These are phyloP conservation scores for Pelargonium citronellum DNA, from an alignment of 441 rosid genomes.

Conservation along the genomic window DNA sequence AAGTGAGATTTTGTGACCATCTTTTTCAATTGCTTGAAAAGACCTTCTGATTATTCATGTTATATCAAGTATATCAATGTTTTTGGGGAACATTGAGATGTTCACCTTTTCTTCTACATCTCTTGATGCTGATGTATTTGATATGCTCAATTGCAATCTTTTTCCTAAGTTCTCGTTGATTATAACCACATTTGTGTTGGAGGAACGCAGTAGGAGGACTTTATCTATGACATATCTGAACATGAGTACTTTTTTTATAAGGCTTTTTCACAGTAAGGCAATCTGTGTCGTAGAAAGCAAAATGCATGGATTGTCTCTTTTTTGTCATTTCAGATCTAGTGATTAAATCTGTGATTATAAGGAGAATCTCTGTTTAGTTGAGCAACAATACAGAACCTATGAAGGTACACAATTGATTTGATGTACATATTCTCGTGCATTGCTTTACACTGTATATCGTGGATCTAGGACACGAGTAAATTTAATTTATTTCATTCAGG, in stretches of 20 bases:
- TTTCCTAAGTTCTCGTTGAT: too few species aligned
- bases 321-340: not conserved
- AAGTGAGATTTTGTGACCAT: constrained; percentile 40
- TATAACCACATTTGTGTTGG: too few species aligned
- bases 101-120: not conserved
- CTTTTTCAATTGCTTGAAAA: not conserved
- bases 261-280: constrained; percentile 5
- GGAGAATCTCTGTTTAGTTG: constrained; percentile 9
- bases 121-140: too few species aligned
- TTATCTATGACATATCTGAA: not conserved
- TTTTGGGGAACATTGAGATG: constrained; percentile 1
- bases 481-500: too few species aligned
- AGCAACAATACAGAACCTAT: too few species aligned
- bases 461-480: too few species aligned
- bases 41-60: not conserved
- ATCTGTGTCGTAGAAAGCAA: not conserved
- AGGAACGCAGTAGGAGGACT: not conserved
- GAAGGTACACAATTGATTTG: too few species aligned
- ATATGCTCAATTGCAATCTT: too few species aligned
- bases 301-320: not conserved
- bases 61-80: not conserved
- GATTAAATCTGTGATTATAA: constrained; percentile 1
- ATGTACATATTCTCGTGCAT: too few species aligned
- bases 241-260: not conserved
- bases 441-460: too few species aligned